Conservation (phyloP, 768 basidiomycete species). For the Lactifluus pinguis region DNA sequence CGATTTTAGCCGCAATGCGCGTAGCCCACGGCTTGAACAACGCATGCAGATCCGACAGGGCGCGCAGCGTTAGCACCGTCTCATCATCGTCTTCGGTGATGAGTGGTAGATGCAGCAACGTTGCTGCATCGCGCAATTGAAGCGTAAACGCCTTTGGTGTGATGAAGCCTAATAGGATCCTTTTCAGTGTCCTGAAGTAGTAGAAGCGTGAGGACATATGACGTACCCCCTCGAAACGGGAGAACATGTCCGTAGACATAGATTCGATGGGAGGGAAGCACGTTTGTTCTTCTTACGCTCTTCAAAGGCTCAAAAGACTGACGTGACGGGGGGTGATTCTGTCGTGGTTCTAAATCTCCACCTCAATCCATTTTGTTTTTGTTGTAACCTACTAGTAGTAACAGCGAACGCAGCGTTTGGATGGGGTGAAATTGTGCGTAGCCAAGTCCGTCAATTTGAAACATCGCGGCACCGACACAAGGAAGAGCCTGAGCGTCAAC, state of each 20-base stretch:
- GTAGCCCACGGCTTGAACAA: slow-evolving; percentile 29
- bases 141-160: slow-evolving; percentile 38
- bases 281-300: too few relatives aligned
- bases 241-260: slow-evolving; percentile 55
- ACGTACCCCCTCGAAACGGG: slow-evolving; percentile 47
- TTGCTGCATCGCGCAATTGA: slow-evolving; percentile 47
- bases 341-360: too few relatives aligned
- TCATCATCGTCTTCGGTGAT: slow-evolving; percentile 28
- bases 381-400: too few relatives aligned
- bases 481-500: too few relatives aligned
- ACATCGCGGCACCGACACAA: too few relatives aligned
- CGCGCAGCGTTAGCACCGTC: slow-evolving; percentile 34
- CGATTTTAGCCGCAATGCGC: slow-evolving; percentile 49
- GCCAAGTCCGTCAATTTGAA: too few relatives aligned
- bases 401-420: too few relatives aligned
- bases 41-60: slow-evolving; percentile 45
- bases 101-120: slow-evolving; percentile 41
- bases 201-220: not conserved
- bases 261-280: slow-evolving; percentile 41
- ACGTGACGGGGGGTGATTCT: too few relatives aligned
- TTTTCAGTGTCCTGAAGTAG: too few relatives aligned
- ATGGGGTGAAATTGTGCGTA: too few relatives aligned
- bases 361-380: too few relatives aligned
- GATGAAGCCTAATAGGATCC: slow-evolving; percentile 19
- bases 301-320: too few relatives aligned